A percentile compares a stretch with the other conserved stretches of the same genome.
These are phyloP conservation scores for Asterochloris sp. DNA, from an alignment of 139 green algal species.

Conservation along the genomic window DNA sequence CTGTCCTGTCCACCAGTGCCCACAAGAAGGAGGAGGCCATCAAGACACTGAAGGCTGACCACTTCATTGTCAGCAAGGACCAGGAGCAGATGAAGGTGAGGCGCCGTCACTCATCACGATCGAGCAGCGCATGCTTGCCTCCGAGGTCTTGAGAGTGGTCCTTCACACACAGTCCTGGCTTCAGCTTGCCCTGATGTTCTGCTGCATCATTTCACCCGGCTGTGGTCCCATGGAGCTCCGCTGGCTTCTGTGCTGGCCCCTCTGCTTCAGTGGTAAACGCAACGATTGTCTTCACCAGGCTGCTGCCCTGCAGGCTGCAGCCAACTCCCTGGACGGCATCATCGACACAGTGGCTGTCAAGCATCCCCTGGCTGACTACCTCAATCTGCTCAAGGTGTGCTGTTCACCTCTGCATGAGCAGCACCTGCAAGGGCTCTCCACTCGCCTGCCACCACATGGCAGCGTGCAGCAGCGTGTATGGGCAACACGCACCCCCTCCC, in stretches of 20 bases:
- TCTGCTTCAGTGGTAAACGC: neutral
- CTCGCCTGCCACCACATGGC: no score
- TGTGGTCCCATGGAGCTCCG: neutral
- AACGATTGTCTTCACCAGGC: neutral
- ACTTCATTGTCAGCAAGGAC: slow-evolving; percentile 62
- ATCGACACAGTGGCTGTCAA: slow-evolving; percentile 76
- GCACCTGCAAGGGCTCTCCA: no score
- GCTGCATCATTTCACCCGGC: neutral
- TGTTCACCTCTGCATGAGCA: no score
- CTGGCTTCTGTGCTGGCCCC: neutral
- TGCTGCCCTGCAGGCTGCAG: slow-evolving; percentile 18
- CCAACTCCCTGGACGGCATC: slow-evolving; percentile 69
- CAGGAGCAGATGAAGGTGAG: slow-evolving; percentile 54
- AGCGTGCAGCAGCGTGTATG: no score
- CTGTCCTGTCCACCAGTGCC: slow-evolving; percentile 60
- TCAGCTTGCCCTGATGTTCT: neutral
- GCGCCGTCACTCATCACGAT: neutral
- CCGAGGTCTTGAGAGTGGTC: neutral
- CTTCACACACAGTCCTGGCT: neutral
- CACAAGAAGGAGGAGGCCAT: slow-evolving; percentile 70
- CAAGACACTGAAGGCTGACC: slow-evolving; percentile 53
- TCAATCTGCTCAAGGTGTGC: neutral
- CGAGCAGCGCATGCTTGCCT: neutral
- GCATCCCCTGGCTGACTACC: neutral
- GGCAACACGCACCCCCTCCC: no score